Percentiles rank a stretch among this genome's conserved stretches.
Conservation (phyloP, 2,329 filamentous ascomycete genomes). For the Penicillium brevicompactum region DNA sequence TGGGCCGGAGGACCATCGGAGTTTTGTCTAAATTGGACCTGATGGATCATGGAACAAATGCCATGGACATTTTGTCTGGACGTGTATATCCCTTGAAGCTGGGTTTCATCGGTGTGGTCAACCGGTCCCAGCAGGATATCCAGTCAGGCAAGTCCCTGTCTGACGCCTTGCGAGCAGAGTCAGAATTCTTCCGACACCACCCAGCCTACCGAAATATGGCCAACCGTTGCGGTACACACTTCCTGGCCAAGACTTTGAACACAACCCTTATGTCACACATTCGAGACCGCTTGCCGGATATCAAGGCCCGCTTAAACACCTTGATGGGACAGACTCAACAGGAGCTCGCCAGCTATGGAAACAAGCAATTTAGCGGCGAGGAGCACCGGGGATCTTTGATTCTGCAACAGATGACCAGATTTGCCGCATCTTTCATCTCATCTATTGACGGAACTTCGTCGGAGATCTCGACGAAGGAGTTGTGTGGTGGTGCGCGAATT, state of each 20-base stretch:
- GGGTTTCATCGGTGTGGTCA: conserved; percentile 97
- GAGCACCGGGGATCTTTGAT: conserved; percentile 95
- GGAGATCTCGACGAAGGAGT: conserved; percentile 97
- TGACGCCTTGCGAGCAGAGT: conserved; percentile 84
- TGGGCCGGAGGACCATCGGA: conserved; percentile 92
- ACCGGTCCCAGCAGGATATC: conserved; percentile 97
- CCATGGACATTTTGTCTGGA: conserved; percentile 94
- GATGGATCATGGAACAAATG: conserved; percentile 99
- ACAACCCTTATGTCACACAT: conserved; percentile 95
- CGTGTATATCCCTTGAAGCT: conserved; percentile 95
- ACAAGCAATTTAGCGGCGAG: conserved; percentile 96
- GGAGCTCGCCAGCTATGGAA: conserved; percentile 95
- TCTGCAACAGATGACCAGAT: conserved; percentile 95
- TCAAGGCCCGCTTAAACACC: conserved; percentile 96
- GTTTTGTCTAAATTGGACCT: conserved; percentile 96
- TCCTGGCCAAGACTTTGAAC: conserved; percentile 91
- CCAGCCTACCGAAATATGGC: conserved; percentile 97
- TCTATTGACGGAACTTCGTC: conserved; percentile 98
- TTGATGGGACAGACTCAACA: conserved; percentile 99
- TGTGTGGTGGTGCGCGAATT: conserved; percentile 90
- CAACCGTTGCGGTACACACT: conserved; percentile 88
- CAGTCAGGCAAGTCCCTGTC: conserved; percentile 93
- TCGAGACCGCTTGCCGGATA: conserved; percentile 91
- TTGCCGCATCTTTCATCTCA: conserved; percentile 95
- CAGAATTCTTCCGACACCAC: conserved; percentile 96